Evolutionary conservation across 2,329 filamentous ascomycete genomes (phyloP).

Genomic region (Aschersonia sp.): DNA sequence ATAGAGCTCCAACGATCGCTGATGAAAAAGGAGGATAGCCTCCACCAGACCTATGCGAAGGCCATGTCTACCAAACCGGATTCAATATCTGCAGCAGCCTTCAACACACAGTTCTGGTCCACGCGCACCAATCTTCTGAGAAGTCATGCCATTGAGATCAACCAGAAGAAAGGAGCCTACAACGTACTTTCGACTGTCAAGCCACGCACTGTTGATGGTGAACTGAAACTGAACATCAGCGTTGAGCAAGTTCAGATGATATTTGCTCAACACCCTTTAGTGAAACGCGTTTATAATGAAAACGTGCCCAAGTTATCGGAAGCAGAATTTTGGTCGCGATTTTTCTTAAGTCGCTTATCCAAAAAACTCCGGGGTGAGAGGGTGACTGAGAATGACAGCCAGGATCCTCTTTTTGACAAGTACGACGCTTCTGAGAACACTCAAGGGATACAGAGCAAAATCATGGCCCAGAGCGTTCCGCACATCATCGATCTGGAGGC

Average conservation of each 20-base stretch:
- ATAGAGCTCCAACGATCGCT: conserved; percentile 77
- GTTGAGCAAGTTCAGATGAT: conserved; percentile 89
- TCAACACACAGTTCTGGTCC: conserved; percentile 91
- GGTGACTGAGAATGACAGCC: conserved; percentile 60
- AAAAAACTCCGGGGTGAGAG: conserved; percentile 88
- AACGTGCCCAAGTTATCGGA: conserved; percentile 73
- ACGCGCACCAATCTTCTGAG: conserved; percentile 73
- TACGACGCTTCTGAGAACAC: conserved; percentile 65
- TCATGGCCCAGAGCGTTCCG: conserved; percentile 55
- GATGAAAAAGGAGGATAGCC: conserved; percentile 60
- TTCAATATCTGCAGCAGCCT: conserved; percentile 63
- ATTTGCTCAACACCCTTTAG: conserved; percentile 81
- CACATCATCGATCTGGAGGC: conserved; percentile 85
- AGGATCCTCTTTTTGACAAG: conserved; percentile 70
- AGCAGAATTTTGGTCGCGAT: conserved; percentile 79
- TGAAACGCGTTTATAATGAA: conserved; percentile 84
- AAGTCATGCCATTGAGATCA: conserved; percentile 77
- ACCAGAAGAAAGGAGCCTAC: conserved; percentile 77
- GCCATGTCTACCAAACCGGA: conserved; percentile 72
- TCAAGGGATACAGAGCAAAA: conserved; percentile 33
- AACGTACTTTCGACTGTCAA: conserved; percentile 89
- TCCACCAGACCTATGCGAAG: conserved; percentile 79
- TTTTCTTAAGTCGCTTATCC: conserved; percentile 80
- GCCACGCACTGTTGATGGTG: conserved; percentile 34
- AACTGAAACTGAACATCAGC: conserved; percentile 69